Evolutionary conservation across 2,329 filamentous ascomycete genomes (phyloP).

Genomic region (Calonectria naviculata): DNA sequence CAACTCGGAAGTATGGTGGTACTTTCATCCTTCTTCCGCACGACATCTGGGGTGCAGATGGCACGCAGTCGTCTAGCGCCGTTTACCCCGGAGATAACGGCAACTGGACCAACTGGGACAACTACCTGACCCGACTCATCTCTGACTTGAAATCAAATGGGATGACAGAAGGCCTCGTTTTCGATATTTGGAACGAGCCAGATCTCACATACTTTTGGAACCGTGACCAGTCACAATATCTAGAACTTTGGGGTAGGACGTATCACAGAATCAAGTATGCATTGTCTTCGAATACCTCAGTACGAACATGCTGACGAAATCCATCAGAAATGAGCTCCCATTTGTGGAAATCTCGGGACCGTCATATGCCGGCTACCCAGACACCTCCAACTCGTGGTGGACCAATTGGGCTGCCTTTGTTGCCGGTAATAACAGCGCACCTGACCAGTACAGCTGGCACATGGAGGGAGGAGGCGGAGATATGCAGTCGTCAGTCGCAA

Average conservation of each 20-base stretch:
- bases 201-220: slow-evolving; percentile 46
- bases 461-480: slow-evolving; percentile 18
- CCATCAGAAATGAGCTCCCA: background rate
- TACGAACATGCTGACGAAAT: background rate
- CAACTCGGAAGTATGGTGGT: slow-evolving; percentile 47
- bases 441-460: slow-evolving; percentile 24
- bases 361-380: slow-evolving; percentile 16
- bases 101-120: slow-evolving; percentile 58
- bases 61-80: slow-evolving; percentile 47
- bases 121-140: slow-evolving; percentile 52
- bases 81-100: slow-evolving; percentile 61
- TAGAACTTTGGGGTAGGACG: slow-evolving; percentile 28
- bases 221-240: slow-evolving; percentile 26
- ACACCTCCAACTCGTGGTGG: slow-evolving; percentile 20
- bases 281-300: background rate
- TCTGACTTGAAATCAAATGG: slow-evolving; percentile 50
- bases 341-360: slow-evolving; percentile 16
- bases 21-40: slow-evolving; percentile 58
- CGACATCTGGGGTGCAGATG: slow-evolving; percentile 61
- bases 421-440: background rate
- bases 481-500: background rate
- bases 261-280: slow-evolving; percentile 30
- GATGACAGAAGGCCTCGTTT: slow-evolving; percentile 50
- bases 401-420: background rate
- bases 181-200: slow-evolving; percentile 67